Evolutionary conservation across 2,329 filamentous ascomycete species (phyloP), one percentile per base, ranked within the genome.

Genomic region (Cadophora sp.): DNA sequence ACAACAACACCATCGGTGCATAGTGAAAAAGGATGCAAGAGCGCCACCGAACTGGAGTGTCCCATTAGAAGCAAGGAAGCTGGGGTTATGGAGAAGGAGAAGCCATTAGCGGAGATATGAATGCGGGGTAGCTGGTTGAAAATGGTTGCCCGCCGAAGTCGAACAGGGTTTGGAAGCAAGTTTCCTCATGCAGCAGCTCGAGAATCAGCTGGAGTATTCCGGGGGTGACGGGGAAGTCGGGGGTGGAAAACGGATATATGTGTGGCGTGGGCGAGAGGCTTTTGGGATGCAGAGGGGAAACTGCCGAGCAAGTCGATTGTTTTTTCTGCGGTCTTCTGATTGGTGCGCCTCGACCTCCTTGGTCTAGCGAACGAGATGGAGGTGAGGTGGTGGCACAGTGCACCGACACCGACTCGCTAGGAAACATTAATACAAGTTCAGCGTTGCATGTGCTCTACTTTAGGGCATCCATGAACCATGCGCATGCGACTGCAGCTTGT

Each of bases 111-210:
- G 45, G 62, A 62, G 64, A 56, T 14, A 27, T 20, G n/a, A 69
- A 69, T 64, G 67, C 67, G 64, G 67, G 67, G 67, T 66, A 66
- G 36, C 62, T 3, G 43, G 24, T 14, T 16, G 16, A 64, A 30
- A 30, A 8, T 39, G 36, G 36, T 39, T 39, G 36, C 36, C 36
- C 36, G 11, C 36, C 36, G 36, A 39, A 39, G 8, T n/a, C 24
- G 55, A 27, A 56, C 56, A 59, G 36, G 56, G 18, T 24, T 16
- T 53, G 30, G 62, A 39, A 43, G 36, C 56, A 53, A 41, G 16
- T 53, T 36, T n/a, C 27, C 41, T 7, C 36, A 18, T 48, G 56
- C 41, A 39, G 41, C 22, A 50, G 24, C 6, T 33, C 41, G 53
- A 39, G 62, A 51, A 45, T n/a, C 27, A 41, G 20, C 11, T 33